These are phyloP conservation scores for Hyphopichia homilentoma DNA, from an alignment of 805 yeast species.

Conservation along the genomic window DNA sequence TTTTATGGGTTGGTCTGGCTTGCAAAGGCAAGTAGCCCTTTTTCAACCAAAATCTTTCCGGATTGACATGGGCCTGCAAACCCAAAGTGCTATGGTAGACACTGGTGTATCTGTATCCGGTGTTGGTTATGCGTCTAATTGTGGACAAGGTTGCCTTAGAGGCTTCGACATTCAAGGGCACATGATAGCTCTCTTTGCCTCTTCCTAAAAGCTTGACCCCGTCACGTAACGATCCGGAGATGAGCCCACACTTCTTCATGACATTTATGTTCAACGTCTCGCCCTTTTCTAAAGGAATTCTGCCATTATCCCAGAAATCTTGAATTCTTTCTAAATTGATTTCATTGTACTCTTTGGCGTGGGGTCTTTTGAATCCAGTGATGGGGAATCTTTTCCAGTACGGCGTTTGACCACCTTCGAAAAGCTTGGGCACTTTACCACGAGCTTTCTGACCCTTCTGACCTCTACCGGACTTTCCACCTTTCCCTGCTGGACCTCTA, in stretches of 20 bases:
- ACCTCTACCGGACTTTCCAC: conserved; percentile 96
- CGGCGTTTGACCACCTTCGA: conserved; percentile 99
- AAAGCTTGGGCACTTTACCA: conserved; percentile 85
- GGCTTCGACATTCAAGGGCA: conserved; percentile 76
- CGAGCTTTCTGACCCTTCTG: conserved; percentile 98
- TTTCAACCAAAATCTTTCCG: conserved; percentile 61
- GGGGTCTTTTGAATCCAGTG: conserved; percentile 74
- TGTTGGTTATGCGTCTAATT: conserved; percentile 63
- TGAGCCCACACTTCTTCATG: conserved; percentile 71
- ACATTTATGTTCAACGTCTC: conserved; percentile 70
- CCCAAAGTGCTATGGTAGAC: conserved; percentile 61
- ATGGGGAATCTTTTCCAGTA: conserved; percentile 81
- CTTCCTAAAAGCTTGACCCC: conserved; percentile 82
- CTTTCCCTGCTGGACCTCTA: conserved; percentile 92
- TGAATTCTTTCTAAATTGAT: conserved; percentile 69
- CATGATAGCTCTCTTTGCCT: conserved; percentile 47
- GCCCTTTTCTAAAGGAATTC: conserved; percentile 54
- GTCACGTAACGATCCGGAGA: conserved; percentile 66
- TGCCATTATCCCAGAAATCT: conserved; percentile 63
- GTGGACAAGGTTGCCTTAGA: conserved; percentile 76
- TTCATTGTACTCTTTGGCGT: conserved; percentile 48
- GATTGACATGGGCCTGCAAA: conserved; percentile 71
- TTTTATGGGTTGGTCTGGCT: conserved; percentile 81
- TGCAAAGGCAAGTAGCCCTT: conserved; percentile 79
- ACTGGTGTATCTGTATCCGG: conserved; percentile 74